These are phyloP conservation scores for Aspergillus tamarii DNA, from an alignment of 2,329 filamentous ascomycete species.

Conservation along the genomic window DNA sequence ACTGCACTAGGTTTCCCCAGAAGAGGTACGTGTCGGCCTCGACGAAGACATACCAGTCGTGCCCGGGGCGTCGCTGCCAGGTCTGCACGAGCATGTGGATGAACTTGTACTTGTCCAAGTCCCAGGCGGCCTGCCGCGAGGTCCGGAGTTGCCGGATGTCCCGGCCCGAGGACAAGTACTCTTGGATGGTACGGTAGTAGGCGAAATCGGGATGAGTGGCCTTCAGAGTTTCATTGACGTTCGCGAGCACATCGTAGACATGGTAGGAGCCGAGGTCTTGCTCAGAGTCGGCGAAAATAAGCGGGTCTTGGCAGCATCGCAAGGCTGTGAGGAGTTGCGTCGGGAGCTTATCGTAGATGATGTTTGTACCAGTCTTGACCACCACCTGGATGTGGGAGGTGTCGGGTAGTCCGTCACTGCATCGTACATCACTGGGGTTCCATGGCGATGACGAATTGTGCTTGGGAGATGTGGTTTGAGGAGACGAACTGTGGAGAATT, in stretches of 20 bases:
- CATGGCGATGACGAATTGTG: neutral
- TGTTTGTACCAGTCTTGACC: slow-evolving; percentile 62
- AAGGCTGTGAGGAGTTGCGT: slow-evolving; percentile 59
- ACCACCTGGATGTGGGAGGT: slow-evolving; percentile 54
- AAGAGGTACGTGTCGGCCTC: slow-evolving; percentile 63
- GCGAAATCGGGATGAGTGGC: slow-evolving; percentile 55
- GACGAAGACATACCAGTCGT: slow-evolving; percentile 64
- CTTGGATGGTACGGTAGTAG: slow-evolving; percentile 44
- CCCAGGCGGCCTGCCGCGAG: slow-evolving; percentile 49
- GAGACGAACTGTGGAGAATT: slow-evolving; percentile 2
- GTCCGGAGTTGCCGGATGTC: slow-evolving; percentile 45
- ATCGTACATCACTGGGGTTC: slow-evolving; percentile 28
- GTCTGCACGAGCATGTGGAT: slow-evolving; percentile 62
- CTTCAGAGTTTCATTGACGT: slow-evolving; percentile 46
- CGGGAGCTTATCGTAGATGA: slow-evolving; percentile 56
- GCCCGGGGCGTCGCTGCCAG: slow-evolving; percentile 53
- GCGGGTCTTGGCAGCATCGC: slow-evolving; percentile 53
- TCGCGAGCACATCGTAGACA: slow-evolving; percentile 37
- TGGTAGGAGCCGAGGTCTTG: slow-evolving; percentile 35
- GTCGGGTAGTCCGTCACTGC: slow-evolving; percentile 46
- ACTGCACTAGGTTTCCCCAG: slow-evolving; percentile 56
- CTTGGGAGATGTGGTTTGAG: neutral
- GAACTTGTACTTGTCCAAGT: slow-evolving; percentile 66
- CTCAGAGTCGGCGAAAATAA: slow-evolving; percentile 48
- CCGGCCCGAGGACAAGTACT: slow-evolving; percentile 51